A percentile compares a stretch with the other conserved stretches of the same genome.
phyloP scores from a whole-genome alignment of 768 basidiomycete species.

The Boletus patriciae region DNA sequence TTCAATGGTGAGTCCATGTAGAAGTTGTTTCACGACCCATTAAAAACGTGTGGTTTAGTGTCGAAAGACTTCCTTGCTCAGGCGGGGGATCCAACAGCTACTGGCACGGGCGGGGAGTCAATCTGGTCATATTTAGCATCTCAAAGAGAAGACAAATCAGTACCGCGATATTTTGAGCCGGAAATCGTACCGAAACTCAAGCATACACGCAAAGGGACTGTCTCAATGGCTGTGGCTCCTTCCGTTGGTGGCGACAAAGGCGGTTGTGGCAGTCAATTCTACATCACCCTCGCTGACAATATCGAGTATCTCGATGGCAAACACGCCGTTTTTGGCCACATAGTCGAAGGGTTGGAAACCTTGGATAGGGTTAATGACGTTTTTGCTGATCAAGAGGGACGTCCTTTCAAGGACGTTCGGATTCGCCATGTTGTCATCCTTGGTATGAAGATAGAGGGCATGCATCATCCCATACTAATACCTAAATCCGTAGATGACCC shows the following conservation, averaged over 20 bases:
- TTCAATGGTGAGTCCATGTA: conserved; percentile 78
- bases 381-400: conserved; percentile 81
- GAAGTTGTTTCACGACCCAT: not conserved
- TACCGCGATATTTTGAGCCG: conserved; percentile 84
- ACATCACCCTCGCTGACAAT: conserved; percentile 86
- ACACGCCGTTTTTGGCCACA: conserved; percentile 93
- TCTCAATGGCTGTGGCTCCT: conserved; percentile 98
- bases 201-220: conserved; percentile 80
- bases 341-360: conserved; percentile 92
- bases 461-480: conserved; percentile 2
- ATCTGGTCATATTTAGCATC: conserved; percentile 76
- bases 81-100: conserved; percentile 93
- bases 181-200: conserved; percentile 80
- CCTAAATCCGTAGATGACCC: conserved; percentile 72
- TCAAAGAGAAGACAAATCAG: conserved; percentile 30
- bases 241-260: conserved; percentile 60
- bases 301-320: conserved; percentile 95
- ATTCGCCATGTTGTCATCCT: conserved; percentile 96
- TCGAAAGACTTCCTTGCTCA: conserved; percentile 98
- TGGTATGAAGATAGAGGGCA: conserved; percentile 46
- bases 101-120: conserved; percentile 91
- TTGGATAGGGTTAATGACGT: conserved; percentile 92
- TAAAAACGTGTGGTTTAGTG: conserved; percentile 47
- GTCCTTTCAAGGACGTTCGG: conserved; percentile 91
- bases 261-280: conserved; percentile 96